Conservation (phyloP, 768 basidiomycete genomes). For the Boletus patriciae region DNA sequence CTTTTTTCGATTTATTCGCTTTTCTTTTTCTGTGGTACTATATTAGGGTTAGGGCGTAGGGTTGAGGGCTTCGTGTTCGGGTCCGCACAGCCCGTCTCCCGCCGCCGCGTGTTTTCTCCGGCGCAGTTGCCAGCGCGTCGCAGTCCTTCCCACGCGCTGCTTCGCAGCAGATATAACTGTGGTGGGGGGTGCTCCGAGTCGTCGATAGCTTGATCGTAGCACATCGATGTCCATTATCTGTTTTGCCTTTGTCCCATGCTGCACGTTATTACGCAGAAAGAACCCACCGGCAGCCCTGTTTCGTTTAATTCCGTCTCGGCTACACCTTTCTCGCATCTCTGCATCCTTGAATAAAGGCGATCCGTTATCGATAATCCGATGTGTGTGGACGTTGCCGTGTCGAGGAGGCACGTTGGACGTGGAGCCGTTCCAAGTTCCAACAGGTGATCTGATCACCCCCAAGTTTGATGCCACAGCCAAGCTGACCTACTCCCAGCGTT, state of each 20-base stretch:
- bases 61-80: constrained; percentile 6
- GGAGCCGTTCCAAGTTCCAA: neutral
- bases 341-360: constrained; percentile 7
- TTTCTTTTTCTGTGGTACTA: constrained; percentile 2
- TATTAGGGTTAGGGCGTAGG: constrained; percentile 32
- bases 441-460: constrained; percentile 3
- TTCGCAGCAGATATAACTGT: no score
- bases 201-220: neutral
- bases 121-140: neutral
- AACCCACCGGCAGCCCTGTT: neutral
- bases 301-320: constrained; percentile 16
- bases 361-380: constrained; percentile 21
- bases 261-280: constrained; percentile 8
- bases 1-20: neutral
- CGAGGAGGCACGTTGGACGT: constrained; percentile 3
- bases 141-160: constrained; percentile 1
- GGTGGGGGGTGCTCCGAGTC: neutral
- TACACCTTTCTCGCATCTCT: neutral
- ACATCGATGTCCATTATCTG: neutral
- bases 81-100: constrained; percentile 18
- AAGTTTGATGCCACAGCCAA: neutral
- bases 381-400: neutral
- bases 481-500: neutral
- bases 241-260: neutral
- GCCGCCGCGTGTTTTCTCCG: constrained; percentile 23